These are phyloP conservation scores for Primulina eburnea DNA, from an alignment of 257 asterid species.

Conservation along the genomic window DNA sequence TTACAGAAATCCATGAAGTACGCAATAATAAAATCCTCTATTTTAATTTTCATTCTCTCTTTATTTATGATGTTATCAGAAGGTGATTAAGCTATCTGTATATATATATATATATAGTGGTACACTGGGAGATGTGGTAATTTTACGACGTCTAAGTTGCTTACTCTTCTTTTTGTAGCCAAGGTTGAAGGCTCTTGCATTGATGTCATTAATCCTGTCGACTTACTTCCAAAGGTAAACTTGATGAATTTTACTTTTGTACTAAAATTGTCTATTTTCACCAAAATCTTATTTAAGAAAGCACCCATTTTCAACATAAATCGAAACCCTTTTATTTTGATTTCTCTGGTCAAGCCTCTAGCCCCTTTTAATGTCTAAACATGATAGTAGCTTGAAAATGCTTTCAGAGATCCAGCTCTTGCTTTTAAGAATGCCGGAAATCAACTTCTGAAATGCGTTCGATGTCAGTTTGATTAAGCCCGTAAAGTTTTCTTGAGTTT, in stretches of 20 bases:
- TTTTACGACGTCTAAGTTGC: neutral
- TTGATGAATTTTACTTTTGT: neutral
- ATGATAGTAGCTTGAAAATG: too few species aligned
- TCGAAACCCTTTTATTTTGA: too few species aligned
- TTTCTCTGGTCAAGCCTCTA: too few species aligned
- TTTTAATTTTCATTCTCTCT: conserved; percentile 27
- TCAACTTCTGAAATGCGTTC: too few species aligned
- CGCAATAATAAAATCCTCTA: conserved; percentile 32
- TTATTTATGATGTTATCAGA: conserved; percentile 39
- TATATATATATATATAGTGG: neutral
- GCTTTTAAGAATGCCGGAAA: too few species aligned
- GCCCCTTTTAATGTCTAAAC: too few species aligned
- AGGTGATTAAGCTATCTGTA: conserved; percentile 32
- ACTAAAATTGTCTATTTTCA: too few species aligned
- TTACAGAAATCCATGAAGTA: conserved; percentile 29
- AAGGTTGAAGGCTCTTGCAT: conserved; percentile 28
- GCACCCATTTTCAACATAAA: too few species aligned
- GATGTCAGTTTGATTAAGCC: too few species aligned
- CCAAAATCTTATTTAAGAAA: too few species aligned
- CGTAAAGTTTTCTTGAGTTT: too few species aligned
- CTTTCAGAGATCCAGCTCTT: too few species aligned
- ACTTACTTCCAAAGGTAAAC: conserved; percentile 53
- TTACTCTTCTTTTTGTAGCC: conserved; percentile 24
- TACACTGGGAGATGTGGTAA: neutral
- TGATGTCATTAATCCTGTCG: conserved; percentile 22